Conservation (phyloP, 164 flowering plant genomes). For the Cinnamomum micranthum region DNA sequence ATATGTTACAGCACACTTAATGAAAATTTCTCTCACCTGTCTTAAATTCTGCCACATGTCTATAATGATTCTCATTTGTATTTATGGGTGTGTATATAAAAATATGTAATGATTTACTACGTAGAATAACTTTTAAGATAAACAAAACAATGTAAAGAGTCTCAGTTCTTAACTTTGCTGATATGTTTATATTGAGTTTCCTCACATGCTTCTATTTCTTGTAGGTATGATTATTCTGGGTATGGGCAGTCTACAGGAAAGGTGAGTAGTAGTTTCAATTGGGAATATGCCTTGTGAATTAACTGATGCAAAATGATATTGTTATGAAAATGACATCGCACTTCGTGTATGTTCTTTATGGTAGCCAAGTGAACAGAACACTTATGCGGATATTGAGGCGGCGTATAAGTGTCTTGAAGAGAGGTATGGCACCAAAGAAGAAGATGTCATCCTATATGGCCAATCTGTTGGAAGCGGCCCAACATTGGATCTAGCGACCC, state of each 20-base stretch:
- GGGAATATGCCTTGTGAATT: background rate
- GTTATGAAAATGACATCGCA: constrained; percentile 5
- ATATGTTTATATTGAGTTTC: background rate
- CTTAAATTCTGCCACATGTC: too few species aligned
- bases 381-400: constrained; percentile 87
- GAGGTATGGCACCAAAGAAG: constrained; percentile 70
- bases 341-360: background rate
- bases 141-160: too few species aligned
- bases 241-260: constrained; percentile 90
- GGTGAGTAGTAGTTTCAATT: constrained; percentile 33
- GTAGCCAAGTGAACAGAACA: constrained; percentile 82
- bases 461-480: constrained; percentile 97
- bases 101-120: too few species aligned
- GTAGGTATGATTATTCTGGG: constrained; percentile 93
- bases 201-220: constrained; percentile 6
- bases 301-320: constrained; percentile 1
- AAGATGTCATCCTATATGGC: constrained; percentile 74
- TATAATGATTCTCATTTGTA: too few species aligned
- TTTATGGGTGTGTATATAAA: too few species aligned
- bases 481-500: constrained; percentile 67
- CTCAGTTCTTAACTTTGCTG: background rate
- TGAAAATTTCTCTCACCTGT: too few species aligned
- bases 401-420: constrained; percentile 73
- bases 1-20: too few species aligned
- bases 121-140: too few species aligned